A percentile compares a stretch with the other conserved stretches of the same genome.
Evolutionary conservation across 1,284 basidiomycete genomes (phyloP).

Genomic region (Ceratobasidium sp.): DNA sequence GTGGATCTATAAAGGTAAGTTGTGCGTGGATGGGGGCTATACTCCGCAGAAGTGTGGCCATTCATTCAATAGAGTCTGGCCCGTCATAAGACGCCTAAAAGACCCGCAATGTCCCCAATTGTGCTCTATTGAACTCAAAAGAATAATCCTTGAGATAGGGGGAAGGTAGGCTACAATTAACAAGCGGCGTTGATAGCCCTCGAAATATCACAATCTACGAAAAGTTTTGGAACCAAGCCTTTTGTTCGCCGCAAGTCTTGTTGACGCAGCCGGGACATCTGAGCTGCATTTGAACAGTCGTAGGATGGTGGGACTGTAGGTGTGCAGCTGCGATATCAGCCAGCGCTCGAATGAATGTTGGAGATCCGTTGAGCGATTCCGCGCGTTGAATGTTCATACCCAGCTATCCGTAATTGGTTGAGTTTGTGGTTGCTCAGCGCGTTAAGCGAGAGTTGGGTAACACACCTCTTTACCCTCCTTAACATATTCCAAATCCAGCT

Average conservation of each 20-base stretch:
- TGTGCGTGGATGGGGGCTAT: no score
- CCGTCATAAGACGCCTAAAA: no score
- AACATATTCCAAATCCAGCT: slow-evolving; percentile 93
- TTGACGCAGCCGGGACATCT: slow-evolving; percentile 96
- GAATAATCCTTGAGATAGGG: no score
- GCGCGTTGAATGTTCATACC: slow-evolving; percentile 93
- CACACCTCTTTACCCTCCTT: slow-evolving; percentile 90
- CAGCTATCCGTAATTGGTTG: slow-evolving; percentile 63
- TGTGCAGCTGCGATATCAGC: slow-evolving; percentile 93
- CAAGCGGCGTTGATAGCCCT: not conserved
- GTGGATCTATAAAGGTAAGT: no score
- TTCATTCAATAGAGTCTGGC: not conserved
- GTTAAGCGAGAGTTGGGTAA: slow-evolving; percentile 12
- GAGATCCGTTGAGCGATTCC: slow-evolving; percentile 97
- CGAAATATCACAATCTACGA: slow-evolving; percentile 5
- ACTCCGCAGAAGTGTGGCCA: not conserved
- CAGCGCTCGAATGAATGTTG: slow-evolving; percentile 95
- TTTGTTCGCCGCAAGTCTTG: slow-evolving; percentile 85
- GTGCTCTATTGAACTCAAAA: no score
- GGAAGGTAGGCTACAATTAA: no score
- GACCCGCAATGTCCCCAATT: no score
- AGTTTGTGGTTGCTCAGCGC: slow-evolving; percentile 2
- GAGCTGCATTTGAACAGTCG: slow-evolving; percentile 83
- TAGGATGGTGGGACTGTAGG: slow-evolving; percentile 68
- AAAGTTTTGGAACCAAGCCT: slow-evolving; percentile 76